Evolutionary conservation across 2,329 filamentous ascomycete species (phyloP), one percentile per base, ranked within the genome.

Genomic region (Colletotrichum tofieldiae): DNA sequence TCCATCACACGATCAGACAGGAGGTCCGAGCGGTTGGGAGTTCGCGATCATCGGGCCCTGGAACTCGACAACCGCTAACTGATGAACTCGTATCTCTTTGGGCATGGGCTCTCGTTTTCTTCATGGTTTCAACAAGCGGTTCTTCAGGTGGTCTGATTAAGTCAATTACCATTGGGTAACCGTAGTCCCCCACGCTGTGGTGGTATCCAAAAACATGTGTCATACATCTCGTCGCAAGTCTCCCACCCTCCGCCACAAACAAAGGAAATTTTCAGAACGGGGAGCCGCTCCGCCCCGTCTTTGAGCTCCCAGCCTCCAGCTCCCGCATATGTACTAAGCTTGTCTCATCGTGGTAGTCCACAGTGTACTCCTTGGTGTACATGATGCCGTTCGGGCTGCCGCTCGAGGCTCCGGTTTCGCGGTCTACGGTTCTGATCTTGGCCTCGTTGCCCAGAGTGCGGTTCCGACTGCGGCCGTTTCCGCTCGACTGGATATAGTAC

Each of bases 311-410:
- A 1, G 64, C 63, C 26, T 73, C 72, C 51, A 78, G 18, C 9
- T 80, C 79, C 32, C 75, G 75, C 75, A 81, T 76, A 18, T 77
- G 69, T 1, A 82, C 79, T 23, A 82, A 64, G 5, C 78, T 76
- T 2, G 76, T 75, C 62, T 82, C 81, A 67, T 82, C 80, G 18
- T 71, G 77, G 43, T 78, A 83, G 60, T 83, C 79, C 1, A 83
- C 81, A 11, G 77, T 73, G 49, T 82, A 83, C 18, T 79, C 78
- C 52, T 78, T 82, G 20, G 82, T 75, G 58, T 77, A 81, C 0
- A 76, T 76, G 55, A 83, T 83, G 0, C 79, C 77, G 2, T 76
- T 77, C 32, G 69, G 52, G 32, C 32, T 37, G 45, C 26, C 26
- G 51, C 32, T 35, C 32, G 60, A 60, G 23, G 51, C 18, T 6